Conservation (phyloP, 768 basidiomycete species). For the Tephrocybe sp. region DNA sequence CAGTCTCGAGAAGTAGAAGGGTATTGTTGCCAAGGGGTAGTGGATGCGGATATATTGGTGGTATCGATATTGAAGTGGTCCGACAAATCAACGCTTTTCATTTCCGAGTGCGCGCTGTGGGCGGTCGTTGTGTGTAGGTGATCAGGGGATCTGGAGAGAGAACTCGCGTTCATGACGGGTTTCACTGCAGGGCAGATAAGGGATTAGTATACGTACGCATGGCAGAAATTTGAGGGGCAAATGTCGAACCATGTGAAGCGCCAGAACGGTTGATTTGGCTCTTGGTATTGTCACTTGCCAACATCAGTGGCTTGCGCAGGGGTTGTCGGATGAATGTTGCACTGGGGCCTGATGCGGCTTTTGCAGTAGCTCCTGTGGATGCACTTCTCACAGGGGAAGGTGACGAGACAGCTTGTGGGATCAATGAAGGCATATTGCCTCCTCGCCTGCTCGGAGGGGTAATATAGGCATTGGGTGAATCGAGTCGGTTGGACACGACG, state of each 20-base stretch:
- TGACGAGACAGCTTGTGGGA: constrained; percentile 56
- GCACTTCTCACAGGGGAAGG: constrained; percentile 39
- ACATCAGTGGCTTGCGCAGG: constrained; percentile 36
- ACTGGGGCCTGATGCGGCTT: constrained; percentile 24
- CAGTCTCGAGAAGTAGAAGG: constrained; percentile 11
- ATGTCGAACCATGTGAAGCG: constrained; percentile 60
- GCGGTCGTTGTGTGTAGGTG: constrained; percentile 25
- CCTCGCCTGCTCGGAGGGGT: constrained; percentile 58
- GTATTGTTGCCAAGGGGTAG: constrained; percentile 19
- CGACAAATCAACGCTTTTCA: constrained; percentile 39
- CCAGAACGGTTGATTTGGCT: constrained; percentile 20
- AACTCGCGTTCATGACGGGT: constrained; percentile 33
- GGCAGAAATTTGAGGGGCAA: constrained; percentile 49
- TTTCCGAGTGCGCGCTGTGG: constrained; percentile 30
- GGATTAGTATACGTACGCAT: constrained; percentile 64
- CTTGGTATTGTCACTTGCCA: constrained; percentile 24
- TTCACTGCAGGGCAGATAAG: constrained; percentile 34
- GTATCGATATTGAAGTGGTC: constrained; percentile 22
- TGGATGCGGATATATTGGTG: constrained; percentile 16
- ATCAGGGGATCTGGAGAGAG: constrained; percentile 41
- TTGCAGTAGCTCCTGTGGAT: constrained; percentile 28
- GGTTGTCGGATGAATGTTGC: constrained; percentile 48
- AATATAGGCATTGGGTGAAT: constrained; percentile 33
- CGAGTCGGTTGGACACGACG: constrained; percentile 24
- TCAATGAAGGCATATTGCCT: constrained; percentile 50